A percentile compares a stretch with the other conserved stretches of the same genome.
Conservation (phyloP, 306 rosid genomes). For the Cucurbita ficifolia region DNA sequence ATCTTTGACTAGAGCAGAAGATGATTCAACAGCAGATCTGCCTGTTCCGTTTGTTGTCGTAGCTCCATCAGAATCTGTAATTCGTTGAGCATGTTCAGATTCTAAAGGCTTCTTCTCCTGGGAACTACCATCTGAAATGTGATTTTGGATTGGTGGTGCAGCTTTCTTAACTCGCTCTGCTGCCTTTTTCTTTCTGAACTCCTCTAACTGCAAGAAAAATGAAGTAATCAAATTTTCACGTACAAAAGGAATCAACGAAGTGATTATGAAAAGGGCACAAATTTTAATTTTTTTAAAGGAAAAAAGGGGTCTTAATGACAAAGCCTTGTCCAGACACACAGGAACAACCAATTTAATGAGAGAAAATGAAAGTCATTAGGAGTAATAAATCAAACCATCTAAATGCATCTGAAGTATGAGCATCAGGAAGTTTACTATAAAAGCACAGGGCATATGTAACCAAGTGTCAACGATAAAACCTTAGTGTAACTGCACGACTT, state of each 20-base stretch:
- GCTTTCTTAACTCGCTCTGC: conserved; percentile 68
- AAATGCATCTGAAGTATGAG: background rate
- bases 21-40: conserved; percentile 18
- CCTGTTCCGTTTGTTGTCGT: conserved; percentile 48
- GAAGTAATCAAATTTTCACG: conserved; percentile 3
- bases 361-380: background rate
- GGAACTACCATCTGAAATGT: conserved; percentile 27
- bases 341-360: background rate
- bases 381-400: background rate
- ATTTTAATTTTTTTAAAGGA: too few relatives aligned
- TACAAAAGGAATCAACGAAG: background rate
- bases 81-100: conserved; percentile 38
- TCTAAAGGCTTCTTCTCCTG: conserved; percentile 45
- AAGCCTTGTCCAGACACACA: background rate
- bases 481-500: background rate
- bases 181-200: conserved; percentile 87
- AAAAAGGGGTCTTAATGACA: background rate
- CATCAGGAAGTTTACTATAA: background rate
- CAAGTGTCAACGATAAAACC: background rate
- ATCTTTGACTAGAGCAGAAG: conserved; percentile 20
- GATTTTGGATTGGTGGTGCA: conserved; percentile 24
- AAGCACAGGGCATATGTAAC: background rate
- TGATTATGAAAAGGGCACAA: background rate
- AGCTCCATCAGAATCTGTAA: conserved; percentile 41
- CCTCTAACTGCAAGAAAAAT: conserved; percentile 56